Conservation (phyloP, 2,329 filamentous ascomycete species). For the Sphaerulina vaccinii region DNA sequence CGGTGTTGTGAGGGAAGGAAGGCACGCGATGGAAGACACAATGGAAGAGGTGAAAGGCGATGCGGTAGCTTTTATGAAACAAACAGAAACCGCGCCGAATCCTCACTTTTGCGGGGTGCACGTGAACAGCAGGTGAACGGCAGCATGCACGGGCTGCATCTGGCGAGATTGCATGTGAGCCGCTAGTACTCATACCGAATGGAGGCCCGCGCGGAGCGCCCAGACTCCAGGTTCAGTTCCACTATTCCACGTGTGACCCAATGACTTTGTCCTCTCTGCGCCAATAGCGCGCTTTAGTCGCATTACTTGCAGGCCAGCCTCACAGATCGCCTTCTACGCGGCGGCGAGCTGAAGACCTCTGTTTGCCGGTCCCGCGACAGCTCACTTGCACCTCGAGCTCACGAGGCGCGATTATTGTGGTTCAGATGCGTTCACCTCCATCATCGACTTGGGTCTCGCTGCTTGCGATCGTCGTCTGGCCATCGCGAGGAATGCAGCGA, state of each 20-base stretch:
- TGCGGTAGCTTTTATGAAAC: background rate
- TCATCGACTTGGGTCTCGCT: too few relatives aligned
- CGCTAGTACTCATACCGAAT: background rate
- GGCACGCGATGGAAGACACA: conserved; percentile 11
- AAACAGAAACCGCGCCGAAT: background rate
- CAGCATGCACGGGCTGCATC: background rate
- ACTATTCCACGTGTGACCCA: background rate
- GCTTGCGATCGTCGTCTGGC: too few relatives aligned
- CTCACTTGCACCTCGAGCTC: background rate
- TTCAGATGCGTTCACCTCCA: too few relatives aligned
- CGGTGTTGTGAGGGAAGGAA: conserved; percentile 1
- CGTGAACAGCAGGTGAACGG: background rate
- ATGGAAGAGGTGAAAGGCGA: background rate
- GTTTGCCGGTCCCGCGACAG: background rate
- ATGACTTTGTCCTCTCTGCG: background rate
- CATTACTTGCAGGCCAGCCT: background rate
- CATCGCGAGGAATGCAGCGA: too few relatives aligned
- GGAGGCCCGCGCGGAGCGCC: background rate
- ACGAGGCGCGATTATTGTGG: too few relatives aligned
- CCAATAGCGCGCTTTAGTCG: background rate
- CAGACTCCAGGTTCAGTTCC: conserved; percentile 1
- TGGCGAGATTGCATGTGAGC: background rate
- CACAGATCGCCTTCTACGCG: too few relatives aligned
- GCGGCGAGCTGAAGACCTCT: background rate
- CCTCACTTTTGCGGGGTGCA: background rate